Percentiles rank a stretch among this genome's conserved stretches.
phyloP scores from a whole-genome alignment of 1,284 basidiomycete species.

The Ceratobasidium sp. region DNA sequence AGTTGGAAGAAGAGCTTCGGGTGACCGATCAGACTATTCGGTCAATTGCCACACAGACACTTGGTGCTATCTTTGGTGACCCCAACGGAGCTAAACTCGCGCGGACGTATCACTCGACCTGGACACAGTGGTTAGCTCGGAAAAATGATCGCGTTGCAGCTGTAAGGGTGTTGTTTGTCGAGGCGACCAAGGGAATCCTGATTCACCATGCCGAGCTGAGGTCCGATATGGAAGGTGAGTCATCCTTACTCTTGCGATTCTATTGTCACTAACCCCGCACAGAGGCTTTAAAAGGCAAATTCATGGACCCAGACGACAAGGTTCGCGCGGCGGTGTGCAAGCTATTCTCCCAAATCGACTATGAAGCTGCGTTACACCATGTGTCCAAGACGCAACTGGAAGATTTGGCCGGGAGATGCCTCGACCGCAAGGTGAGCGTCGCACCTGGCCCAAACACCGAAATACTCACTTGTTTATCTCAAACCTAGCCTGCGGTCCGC shows the following conservation, averaged over 20 bases:
- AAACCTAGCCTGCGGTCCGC: slow-evolving; percentile 75
- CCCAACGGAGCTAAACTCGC: slow-evolving; percentile 78
- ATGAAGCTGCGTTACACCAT: slow-evolving; percentile 88
- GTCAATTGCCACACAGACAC: slow-evolving; percentile 79
- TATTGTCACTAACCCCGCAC: slow-evolving; percentile 25
- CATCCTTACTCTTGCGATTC: slow-evolving; percentile 46
- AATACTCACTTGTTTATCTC: slow-evolving; percentile 6
- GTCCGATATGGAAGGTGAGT: slow-evolving; percentile 75
- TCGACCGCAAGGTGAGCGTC: slow-evolving; percentile 83
- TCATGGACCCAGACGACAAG: slow-evolving; percentile 91
- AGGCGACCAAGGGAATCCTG: slow-evolving; percentile 72
- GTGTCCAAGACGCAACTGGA: slow-evolving; percentile 73
- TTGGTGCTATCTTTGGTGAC: slow-evolving; percentile 88
- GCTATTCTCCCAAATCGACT: slow-evolving; percentile 85
- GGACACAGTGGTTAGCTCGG: slow-evolving; percentile 86
- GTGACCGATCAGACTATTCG: slow-evolving; percentile 81
- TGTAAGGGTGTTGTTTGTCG: slow-evolving; percentile 84
- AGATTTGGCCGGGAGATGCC: slow-evolving; percentile 74
- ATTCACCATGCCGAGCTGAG: slow-evolving; percentile 74
- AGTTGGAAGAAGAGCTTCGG: slow-evolving; percentile 90
- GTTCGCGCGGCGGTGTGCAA: slow-evolving; percentile 88
- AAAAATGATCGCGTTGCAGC: slow-evolving; percentile 78
- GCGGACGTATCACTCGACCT: slow-evolving; percentile 83
- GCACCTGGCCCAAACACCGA: neutral
- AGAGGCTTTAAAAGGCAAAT: slow-evolving; percentile 74